Conservation (phyloP, 2,329 filamentous ascomycete genomes). For the Fusarium transvaalense region DNA sequence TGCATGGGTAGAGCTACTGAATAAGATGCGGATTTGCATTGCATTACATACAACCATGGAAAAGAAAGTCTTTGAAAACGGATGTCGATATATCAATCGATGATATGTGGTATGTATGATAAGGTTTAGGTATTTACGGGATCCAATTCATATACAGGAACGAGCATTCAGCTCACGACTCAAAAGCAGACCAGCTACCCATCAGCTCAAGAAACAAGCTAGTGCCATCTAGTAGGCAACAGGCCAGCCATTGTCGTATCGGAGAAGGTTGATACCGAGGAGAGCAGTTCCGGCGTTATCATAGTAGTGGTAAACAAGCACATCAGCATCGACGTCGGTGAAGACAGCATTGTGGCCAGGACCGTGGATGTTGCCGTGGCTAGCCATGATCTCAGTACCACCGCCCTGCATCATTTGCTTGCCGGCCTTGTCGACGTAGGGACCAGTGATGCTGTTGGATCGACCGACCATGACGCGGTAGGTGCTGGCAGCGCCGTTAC, state of each 20-base stretch:
- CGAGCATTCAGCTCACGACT: not conserved
- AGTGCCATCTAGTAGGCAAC: constrained; percentile 44
- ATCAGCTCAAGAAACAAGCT: not conserved
- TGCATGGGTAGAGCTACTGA: not conserved
- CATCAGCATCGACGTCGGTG: constrained; percentile 50
- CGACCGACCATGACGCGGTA: constrained; percentile 53
- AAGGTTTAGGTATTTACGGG: constrained; percentile 16
- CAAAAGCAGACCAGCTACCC: not conserved
- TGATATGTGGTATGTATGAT: not conserved
- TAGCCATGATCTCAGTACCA: constrained; percentile 50
- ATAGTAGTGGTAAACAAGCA: constrained; percentile 52
- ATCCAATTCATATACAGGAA: constrained; percentile 15
- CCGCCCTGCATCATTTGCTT: constrained; percentile 48
- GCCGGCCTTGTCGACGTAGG: constrained; percentile 47
- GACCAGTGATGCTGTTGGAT: constrained; percentile 48
- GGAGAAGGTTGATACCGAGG: constrained; percentile 51
- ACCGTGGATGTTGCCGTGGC: constrained; percentile 48
- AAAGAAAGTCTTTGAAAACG: too few relatives aligned
- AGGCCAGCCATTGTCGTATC: constrained; percentile 50
- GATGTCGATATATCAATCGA: too few relatives aligned
- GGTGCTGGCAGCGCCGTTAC: constrained; percentile 48
- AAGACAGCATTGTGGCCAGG: constrained; percentile 52
- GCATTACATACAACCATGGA: too few relatives aligned
- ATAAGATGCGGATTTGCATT: too few relatives aligned
- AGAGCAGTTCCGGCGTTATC: constrained; percentile 41